phyloP scores from a whole-genome alignment of 352 stramenopile species.

The Globisporangium nagaii region DNA sequence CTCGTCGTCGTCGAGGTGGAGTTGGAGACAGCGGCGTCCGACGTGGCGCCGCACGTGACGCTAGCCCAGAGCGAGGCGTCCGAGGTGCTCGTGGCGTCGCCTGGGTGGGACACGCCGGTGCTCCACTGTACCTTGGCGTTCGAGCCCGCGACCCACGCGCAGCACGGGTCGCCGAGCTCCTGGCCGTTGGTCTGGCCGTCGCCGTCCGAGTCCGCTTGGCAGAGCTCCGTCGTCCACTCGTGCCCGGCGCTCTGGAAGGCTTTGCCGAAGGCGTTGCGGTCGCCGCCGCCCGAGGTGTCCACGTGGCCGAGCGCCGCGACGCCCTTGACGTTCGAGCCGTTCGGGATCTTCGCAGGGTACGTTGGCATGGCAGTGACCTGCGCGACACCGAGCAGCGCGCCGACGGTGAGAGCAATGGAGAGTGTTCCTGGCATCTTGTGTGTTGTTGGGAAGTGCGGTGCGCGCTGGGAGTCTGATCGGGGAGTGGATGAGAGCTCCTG shows the following conservation, averaged over 20 bases:
- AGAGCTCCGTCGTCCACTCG: slow-evolving; percentile 28
- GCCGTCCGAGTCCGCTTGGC: slow-evolving; percentile 28
- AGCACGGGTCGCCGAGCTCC: slow-evolving; percentile 54
- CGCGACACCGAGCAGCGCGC: not conserved
- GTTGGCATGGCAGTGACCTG: not conserved
- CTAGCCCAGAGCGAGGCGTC: slow-evolving; percentile 11
- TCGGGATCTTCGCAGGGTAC: slow-evolving; percentile 14
- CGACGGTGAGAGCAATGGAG: not conserved
- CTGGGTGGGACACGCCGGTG: slow-evolving; percentile 13
- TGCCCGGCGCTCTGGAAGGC: not conserved
- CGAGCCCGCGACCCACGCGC: slow-evolving; percentile 17
- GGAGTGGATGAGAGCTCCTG: not conserved
- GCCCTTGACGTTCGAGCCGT: slow-evolving; percentile 12
- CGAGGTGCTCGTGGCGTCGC: slow-evolving; percentile 16
- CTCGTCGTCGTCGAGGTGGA: not conserved
- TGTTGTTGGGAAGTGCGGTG: not conserved
- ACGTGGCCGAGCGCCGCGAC: slow-evolving; percentile 19
- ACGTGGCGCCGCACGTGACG: not conserved
- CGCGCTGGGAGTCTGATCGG: not conserved
- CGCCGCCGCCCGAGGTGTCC: slow-evolving; percentile 12
- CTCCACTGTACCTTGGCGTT: slow-evolving; percentile 14
- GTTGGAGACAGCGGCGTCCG: not conserved
- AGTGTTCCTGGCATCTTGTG: not conserved
- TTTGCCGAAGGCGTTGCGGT: slow-evolving; percentile 17
- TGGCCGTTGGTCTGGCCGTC: slow-evolving; percentile 56